Evolutionary conservation across 805 yeast species (phyloP).

Genomic region (Candida quercuum): DNA sequence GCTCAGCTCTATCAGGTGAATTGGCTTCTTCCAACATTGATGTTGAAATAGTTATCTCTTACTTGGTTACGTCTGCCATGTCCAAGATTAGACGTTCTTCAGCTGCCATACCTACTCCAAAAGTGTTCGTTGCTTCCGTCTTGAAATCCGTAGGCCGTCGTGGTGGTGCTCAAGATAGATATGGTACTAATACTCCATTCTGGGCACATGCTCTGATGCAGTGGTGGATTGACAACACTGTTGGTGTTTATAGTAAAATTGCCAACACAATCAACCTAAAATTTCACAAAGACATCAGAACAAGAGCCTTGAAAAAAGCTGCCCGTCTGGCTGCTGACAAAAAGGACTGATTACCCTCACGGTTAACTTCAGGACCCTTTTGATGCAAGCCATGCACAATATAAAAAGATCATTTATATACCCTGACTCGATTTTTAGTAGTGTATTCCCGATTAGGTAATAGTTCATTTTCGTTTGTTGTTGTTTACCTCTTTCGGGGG

Average conservation of each 20-base stretch:
- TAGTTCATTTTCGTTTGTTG: not conserved
- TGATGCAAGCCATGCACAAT: no score
- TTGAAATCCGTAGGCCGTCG: slow-evolving; percentile 72
- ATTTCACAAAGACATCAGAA: slow-evolving; percentile 79
- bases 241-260: slow-evolving; percentile 73
- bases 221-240: slow-evolving; percentile 67
- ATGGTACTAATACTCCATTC: slow-evolving; percentile 82
- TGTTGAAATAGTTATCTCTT: slow-evolving; percentile 80
- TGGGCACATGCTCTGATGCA: slow-evolving; percentile 94
- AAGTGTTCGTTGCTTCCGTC: slow-evolving; percentile 68
- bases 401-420: no score
- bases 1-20: slow-evolving; percentile 83
- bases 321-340: slow-evolving; percentile 33
- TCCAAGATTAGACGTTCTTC: slow-evolving; percentile 84
- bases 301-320: slow-evolving; percentile 75
- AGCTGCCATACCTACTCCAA: slow-evolving; percentile 73
- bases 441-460: not conserved
- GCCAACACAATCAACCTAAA: slow-evolving; percentile 64
- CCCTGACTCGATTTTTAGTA: no score
- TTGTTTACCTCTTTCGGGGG: not conserved
- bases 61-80: slow-evolving; percentile 92
- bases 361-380: no score
- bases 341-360: no score
- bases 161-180: slow-evolving; percentile 90
- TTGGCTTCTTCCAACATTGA: slow-evolving; percentile 65